These are phyloP conservation scores for Oryza meyeriana DNA, from an alignment of 176 grass and related monocot genomes.

Conservation along the genomic window DNA sequence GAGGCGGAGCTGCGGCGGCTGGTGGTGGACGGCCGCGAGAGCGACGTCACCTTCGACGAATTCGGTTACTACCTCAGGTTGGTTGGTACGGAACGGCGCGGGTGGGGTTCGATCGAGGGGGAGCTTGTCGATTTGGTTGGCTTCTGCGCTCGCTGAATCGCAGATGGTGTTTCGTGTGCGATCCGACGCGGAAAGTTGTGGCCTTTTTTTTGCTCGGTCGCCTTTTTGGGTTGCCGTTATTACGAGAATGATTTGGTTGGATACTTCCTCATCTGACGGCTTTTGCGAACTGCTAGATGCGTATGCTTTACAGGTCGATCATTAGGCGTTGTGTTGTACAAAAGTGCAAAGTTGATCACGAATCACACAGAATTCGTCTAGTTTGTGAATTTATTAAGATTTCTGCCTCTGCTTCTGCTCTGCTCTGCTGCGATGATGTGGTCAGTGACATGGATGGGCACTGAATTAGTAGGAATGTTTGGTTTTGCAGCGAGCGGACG, in stretches of 20 bases:
- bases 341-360: not conserved
- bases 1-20: constrained; percentile 79
- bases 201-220: not conserved
- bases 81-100: constrained; percentile 27
- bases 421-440: not conserved
- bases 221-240: not conserved
- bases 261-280: not conserved
- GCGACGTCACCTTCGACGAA: constrained; percentile 70
- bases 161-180: not conserved
- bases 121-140: not conserved
- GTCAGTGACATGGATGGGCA: not conserved
- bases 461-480: not conserved
- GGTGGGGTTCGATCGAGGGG: not conserved
- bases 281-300: not conserved
- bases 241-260: not conserved
- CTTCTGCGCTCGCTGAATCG: not conserved
- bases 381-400: not conserved
- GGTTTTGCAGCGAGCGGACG: constrained; percentile 69
- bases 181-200: constrained; percentile 23
- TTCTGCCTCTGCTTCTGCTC: not conserved
- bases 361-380: not conserved
- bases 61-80: constrained; percentile 91
- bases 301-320: not conserved
- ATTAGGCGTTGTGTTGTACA: not conserved
- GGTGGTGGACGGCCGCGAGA: constrained; percentile 58